A percentile compares a stretch with the other conserved stretches of the same genome.
Conservation (phyloP, 2,329 filamentous ascomycete species). For the Ilyonectria mors-panacis region DNA sequence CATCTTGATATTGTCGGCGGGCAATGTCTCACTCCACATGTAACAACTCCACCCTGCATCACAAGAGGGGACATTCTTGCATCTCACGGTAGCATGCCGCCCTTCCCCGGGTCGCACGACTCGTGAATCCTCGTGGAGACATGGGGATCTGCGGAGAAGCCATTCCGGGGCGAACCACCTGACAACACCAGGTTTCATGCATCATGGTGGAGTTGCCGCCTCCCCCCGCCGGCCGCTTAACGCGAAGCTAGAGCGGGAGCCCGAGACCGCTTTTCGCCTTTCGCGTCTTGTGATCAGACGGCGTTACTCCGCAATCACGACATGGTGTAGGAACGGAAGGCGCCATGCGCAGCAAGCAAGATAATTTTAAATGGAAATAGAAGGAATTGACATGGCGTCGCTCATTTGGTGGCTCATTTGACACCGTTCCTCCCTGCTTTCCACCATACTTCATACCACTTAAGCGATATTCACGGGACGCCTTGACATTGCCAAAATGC, state of each 20-base stretch:
- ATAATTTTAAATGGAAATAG: background rate
- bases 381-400: background rate
- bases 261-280: conserved; percentile 6
- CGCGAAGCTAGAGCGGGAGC: background rate
- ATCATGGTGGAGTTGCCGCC: conserved; percentile 33
- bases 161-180: background rate
- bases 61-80: background rate
- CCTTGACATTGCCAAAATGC: conserved; percentile 23
- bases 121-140: background rate
- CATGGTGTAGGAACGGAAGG: background rate
- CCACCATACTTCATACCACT: background rate
- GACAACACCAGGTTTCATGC: background rate
- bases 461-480: background rate
- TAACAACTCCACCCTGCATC: background rate
- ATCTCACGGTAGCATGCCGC: conserved; percentile 17
- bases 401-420: background rate
- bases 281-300: conserved; percentile 1
- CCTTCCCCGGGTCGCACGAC: conserved; percentile 24
- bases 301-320: background rate
- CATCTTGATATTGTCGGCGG: conserved; percentile 22
- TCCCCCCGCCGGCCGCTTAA: conserved; percentile 23
- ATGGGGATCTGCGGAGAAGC: conserved; percentile 22
- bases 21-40: conserved; percentile 11
- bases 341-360: rapidly evolving
- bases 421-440: background rate